Evolutionary conservation across 805 yeast species (phyloP).

Genomic region (Ogataea wickerhamii): DNA sequence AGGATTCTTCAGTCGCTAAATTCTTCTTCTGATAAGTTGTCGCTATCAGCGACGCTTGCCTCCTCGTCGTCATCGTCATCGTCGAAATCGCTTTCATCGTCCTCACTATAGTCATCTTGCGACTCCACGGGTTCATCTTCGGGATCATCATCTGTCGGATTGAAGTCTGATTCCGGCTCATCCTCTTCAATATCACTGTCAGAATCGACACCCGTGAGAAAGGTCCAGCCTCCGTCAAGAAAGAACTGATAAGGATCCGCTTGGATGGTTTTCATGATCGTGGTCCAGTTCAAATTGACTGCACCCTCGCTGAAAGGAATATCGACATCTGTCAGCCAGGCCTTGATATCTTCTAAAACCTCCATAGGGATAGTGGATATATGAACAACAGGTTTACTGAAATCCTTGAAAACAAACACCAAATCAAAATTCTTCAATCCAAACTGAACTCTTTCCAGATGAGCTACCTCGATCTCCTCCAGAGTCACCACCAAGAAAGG

Average conservation of each 20-base stretch:
- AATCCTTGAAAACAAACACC: slow-evolving; percentile 95
- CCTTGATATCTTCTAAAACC: slow-evolving; percentile 84
- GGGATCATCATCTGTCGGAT: slow-evolving; percentile 59
- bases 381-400: slow-evolving; percentile 81
- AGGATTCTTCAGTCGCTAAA: slow-evolving; percentile 31
- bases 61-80: slow-evolving; percentile 26
- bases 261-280: slow-evolving; percentile 89
- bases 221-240: slow-evolving; percentile 93
- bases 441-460: slow-evolving; percentile 94
- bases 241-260: slow-evolving; percentile 95
- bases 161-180: slow-evolving; percentile 63
- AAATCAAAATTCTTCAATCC: slow-evolving; percentile 95
- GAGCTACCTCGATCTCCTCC: slow-evolving; percentile 90
- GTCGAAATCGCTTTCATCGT: slow-evolving; percentile 22
- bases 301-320: slow-evolving; percentile 94
- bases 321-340: slow-evolving; percentile 97
- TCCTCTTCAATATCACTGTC: slow-evolving; percentile 66
- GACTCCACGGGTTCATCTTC: slow-evolving; percentile 47
- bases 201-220: slow-evolving; percentile 83
- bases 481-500: slow-evolving; percentile 91
- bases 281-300: slow-evolving; percentile 91
- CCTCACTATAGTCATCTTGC: slow-evolving; percentile 29
- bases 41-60: slow-evolving; percentile 26
- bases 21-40: slow-evolving; percentile 29
- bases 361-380: slow-evolving; percentile 94